These are phyloP conservation scores for Priceomyces haplophilus DNA, from an alignment of 805 yeast genomes.

Conservation along the genomic window DNA sequence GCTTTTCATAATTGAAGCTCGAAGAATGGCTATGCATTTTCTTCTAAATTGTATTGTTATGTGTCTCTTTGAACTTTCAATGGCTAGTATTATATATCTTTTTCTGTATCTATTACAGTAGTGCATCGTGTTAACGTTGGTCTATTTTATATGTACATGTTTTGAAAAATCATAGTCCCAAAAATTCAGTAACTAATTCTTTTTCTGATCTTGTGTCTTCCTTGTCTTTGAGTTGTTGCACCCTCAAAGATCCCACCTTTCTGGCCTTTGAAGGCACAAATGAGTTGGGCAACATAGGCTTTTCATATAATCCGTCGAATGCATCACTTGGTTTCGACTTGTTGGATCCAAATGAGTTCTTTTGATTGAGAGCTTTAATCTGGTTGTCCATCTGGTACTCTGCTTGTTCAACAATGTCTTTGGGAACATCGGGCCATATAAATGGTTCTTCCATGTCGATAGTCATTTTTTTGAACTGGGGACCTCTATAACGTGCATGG, in stretches of 20 bases:
- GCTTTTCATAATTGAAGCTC: conserved; percentile 3
- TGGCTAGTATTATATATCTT: not conserved
- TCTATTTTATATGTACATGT: conserved; percentile 11
- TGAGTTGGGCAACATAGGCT: conserved; percentile 39
- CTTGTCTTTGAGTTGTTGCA: conserved; percentile 17
- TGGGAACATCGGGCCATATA: conserved; percentile 77
- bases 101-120: conserved; percentile 1
- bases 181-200: conserved; percentile 26
- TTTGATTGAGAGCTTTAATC: conserved; percentile 50
- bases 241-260: conserved; percentile 20
- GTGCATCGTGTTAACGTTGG: conserved; percentile 3
- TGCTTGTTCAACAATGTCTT: conserved; percentile 30
- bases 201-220: conserved; percentile 26
- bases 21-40: not conserved
- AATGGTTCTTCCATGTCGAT: conserved; percentile 95
- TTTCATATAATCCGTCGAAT: conserved; percentile 66
- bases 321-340: conserved; percentile 62
- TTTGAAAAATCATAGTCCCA: conserved; percentile 22
- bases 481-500: conserved; percentile 67
- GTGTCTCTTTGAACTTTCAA: not conserved
- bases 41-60: not conserved
- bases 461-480: conserved; percentile 93
- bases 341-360: conserved; percentile 62
- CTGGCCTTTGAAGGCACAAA: conserved; percentile 30
- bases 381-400: conserved; percentile 45